These are phyloP conservation scores for Plenodomus lindquistii DNA, from an alignment of 2,329 filamentous ascomycete genomes.

Conservation along the genomic window DNA sequence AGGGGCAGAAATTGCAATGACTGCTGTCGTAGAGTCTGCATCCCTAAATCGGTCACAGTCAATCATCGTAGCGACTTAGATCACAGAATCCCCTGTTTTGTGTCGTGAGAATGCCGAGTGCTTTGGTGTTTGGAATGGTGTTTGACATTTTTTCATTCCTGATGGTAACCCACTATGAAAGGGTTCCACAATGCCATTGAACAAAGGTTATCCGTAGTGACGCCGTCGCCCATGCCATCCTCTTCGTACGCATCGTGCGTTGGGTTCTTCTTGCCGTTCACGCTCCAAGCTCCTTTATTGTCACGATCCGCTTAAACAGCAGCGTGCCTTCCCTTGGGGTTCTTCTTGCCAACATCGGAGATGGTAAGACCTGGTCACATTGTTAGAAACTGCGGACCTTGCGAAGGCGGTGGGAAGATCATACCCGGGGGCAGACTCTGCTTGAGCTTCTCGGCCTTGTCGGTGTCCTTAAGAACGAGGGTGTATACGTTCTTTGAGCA, in stretches of 20 bases:
- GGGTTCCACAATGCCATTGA: conserved; percentile 38
- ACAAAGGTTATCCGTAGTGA: conserved; percentile 38
- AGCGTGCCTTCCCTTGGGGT: conserved; percentile 59
- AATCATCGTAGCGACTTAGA: not conserved
- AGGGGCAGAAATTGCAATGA: conserved; percentile 7
- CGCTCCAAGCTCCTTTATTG: conserved; percentile 8
- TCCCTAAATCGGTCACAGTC: not conserved
- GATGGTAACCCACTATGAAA: conserved; percentile 22
- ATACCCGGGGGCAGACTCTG: conserved; percentile 96
- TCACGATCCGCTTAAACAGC: conserved; percentile 21
- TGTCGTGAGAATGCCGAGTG: conserved; percentile 1
- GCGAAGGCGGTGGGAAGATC: conserved; percentile 35
- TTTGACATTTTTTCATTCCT: conserved; percentile 39
- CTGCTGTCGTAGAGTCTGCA: not conserved
- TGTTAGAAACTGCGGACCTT: conserved; percentile 9
- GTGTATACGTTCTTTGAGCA: conserved; percentile 97
- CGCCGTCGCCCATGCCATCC: conserved; percentile 33
- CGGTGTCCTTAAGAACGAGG: conserved; percentile 94
- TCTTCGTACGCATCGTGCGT: conserved; percentile 17
- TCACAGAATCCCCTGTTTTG: not conserved
- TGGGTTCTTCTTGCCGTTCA: conserved; percentile 11
- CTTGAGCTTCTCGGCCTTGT: conserved; percentile 99
- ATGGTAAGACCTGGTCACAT: conserved; percentile 57
- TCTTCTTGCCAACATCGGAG: conserved; percentile 65
- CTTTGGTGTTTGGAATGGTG: conserved; percentile 20